Evolutionary conservation across 495 filamentous ascomycete species (phyloP).

Genomic region (Talaromyces wortmannii): DNA sequence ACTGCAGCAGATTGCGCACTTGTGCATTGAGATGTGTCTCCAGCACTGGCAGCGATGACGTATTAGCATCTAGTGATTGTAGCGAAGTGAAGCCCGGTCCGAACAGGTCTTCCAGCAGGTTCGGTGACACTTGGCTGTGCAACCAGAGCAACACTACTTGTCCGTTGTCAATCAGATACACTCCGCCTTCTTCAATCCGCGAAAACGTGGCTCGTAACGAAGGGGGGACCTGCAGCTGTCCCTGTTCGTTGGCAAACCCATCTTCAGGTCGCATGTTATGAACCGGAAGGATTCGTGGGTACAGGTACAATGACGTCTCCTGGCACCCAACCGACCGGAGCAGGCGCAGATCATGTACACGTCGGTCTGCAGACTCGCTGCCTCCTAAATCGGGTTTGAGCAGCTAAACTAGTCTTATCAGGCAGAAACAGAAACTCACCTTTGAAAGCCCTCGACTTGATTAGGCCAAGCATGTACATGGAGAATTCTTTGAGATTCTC

Average conservation of each 20-base stretch:
- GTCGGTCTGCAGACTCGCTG: conserved; percentile 82
- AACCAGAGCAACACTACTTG: conserved; percentile 88
- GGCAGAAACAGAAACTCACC: conserved; percentile 27
- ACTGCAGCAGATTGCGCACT: conserved; percentile 88
- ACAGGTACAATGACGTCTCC: conserved; percentile 88
- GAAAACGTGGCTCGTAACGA: conserved; percentile 76
- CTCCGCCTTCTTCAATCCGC: conserved; percentile 87
- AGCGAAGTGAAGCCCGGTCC: conserved; percentile 69
- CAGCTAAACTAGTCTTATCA: background rate
- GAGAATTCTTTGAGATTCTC: conserved; percentile 95
- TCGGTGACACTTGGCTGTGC: conserved; percentile 66
- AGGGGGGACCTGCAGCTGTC: conserved; percentile 70
- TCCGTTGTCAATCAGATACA: conserved; percentile 96
- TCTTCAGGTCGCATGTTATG: conserved; percentile 74
- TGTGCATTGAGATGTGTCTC: conserved; percentile 94
- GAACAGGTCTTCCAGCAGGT: conserved; percentile 87
- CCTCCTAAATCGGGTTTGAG: conserved; percentile 41
- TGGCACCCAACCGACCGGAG: conserved; percentile 77
- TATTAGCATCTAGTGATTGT: conserved; percentile 69
- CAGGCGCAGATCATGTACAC: conserved; percentile 86
- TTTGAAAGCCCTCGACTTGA: conserved; percentile 93
- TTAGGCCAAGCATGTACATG: conserved; percentile 91
- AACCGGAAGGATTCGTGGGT: conserved; percentile 85
- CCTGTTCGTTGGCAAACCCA: conserved; percentile 83
- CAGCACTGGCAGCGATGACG: conserved; percentile 62